These are phyloP conservation scores for Persicaria tinctoria DNA, from an alignment of 148 eudicot species.

Conservation along the genomic window DNA sequence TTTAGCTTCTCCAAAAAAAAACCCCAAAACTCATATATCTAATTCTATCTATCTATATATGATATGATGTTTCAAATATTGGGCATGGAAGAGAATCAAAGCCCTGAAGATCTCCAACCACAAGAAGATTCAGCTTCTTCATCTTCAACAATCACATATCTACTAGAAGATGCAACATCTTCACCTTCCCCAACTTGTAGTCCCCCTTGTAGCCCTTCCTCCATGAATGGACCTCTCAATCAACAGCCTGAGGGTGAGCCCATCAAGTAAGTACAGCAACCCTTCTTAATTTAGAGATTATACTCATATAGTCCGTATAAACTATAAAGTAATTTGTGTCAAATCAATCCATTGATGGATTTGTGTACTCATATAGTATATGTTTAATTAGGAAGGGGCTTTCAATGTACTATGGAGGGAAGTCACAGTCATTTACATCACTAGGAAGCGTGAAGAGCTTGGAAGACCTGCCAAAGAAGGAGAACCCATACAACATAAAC, in stretches of 20 bases:
- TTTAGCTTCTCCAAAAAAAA: neutral
- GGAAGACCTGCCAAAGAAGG: slow-evolving; percentile 45
- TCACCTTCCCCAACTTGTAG: neutral
- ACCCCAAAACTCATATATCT: neutral
- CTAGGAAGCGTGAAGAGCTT: slow-evolving; percentile 29
- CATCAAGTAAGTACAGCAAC: neutral
- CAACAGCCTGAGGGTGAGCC: slow-evolving; percentile 3
- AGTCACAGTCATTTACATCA: slow-evolving; percentile 50
- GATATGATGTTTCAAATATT: too few relatives aligned
- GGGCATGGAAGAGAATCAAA: neutral
- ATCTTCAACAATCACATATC: slow-evolving; percentile 12
- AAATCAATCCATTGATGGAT: neutral
- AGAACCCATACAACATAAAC: slow-evolving; percentile 38
- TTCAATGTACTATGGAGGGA: slow-evolving; percentile 42
- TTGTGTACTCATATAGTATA: neutral
- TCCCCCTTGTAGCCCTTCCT: neutral
- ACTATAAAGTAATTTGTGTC: too few relatives aligned
- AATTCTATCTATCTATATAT: neutral
- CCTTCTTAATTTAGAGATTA: neutral
- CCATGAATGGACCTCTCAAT: slow-evolving; percentile 10
- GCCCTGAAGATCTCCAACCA: neutral
- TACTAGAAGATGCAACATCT: slow-evolving; percentile 7
- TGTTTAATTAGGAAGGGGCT: slow-evolving; percentile 28
- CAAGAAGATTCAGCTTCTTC: slow-evolving; percentile 6
- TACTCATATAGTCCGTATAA: too few relatives aligned